Conservation (phyloP, 2,329 filamentous ascomycete genomes). For the Gaeumannomyces sp. region DNA sequence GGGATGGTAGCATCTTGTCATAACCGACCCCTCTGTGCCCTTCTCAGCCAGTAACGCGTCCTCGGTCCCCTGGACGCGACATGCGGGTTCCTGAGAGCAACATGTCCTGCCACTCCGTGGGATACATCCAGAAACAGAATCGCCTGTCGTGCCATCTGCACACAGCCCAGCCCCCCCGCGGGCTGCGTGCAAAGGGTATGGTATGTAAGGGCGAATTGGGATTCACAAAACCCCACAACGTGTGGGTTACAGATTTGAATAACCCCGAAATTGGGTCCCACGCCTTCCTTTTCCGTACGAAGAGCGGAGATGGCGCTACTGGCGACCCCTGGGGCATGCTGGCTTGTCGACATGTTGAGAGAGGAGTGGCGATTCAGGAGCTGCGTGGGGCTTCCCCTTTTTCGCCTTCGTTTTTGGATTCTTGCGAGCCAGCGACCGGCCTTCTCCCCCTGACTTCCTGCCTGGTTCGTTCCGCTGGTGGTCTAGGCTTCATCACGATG, state of each 20-base stretch:
- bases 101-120: no score
- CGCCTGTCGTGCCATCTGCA: background rate
- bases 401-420: background rate
- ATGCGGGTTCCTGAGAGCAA: no score
- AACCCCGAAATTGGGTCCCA: background rate
- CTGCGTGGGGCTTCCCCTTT: background rate
- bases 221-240: background rate
- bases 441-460: background rate
- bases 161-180: background rate
- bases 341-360: background rate
- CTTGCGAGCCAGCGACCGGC: background rate
- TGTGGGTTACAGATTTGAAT: background rate
- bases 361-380: background rate
- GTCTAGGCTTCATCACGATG: background rate
- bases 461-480: no score
- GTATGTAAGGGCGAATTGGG: background rate
- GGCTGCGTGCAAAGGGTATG: background rate
- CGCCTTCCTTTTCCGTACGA: background rate
- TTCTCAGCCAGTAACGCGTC: no score
- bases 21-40: no score
- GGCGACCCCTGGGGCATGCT: background rate
- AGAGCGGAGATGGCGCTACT: background rate
- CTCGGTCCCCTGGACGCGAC: no score
- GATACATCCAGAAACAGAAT: background rate
- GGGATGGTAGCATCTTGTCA: no score